Evolutionary conservation across 2,329 filamentous ascomycete genomes (phyloP), one percentile per base, ranked within the genome.

Genomic region (Xylaria hypoxylon): DNA sequence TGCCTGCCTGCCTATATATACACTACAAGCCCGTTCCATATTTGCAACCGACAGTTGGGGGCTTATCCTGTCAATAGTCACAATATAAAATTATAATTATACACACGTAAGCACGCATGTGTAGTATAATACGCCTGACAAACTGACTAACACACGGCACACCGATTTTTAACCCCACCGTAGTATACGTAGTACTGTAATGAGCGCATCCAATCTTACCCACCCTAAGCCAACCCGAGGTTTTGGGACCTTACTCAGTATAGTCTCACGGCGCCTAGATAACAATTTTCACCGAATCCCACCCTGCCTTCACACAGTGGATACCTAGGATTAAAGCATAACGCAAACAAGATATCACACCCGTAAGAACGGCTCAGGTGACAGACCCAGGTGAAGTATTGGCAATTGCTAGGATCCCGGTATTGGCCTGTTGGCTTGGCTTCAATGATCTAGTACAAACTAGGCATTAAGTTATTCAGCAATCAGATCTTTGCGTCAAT

Each of bases 251-350:
- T 13, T n/a, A n/a, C n/a, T n/a, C n/a, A n/a, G n/a, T n/a, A 17
- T 1, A 17, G n/a, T 40, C 51, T 40, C 33, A 26, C 35, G 52
- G 52, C 52, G 52, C 52, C 42, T 55, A 42, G 35, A 42, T 28
- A 28, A 10, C 35, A n/a, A 19, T 42, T 10, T 28, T 24, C 35
- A 35, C 48, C 17, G 3, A 33, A 11, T 33, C 7, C 15, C 8
- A 5, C 17, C 31, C 10, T 51, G n/a, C 48, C 33, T 13, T 38
- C 35, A 38, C 35, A 38, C 35, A 38, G 3, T 38, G 13, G 13
- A 38, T 38, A 33, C 31, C 11, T 33, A 33, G 31, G 11, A 33
- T 33, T 10, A 10, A 33, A 5, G 31, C 7, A 33, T 33, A 33
- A 33, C 31, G 31, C 2, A 26, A 17, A 28, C 45, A 31, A 17